These are phyloP conservation scores for Saturnispora halmiae DNA, from an alignment of 805 yeast species.

Conservation along the genomic window DNA sequence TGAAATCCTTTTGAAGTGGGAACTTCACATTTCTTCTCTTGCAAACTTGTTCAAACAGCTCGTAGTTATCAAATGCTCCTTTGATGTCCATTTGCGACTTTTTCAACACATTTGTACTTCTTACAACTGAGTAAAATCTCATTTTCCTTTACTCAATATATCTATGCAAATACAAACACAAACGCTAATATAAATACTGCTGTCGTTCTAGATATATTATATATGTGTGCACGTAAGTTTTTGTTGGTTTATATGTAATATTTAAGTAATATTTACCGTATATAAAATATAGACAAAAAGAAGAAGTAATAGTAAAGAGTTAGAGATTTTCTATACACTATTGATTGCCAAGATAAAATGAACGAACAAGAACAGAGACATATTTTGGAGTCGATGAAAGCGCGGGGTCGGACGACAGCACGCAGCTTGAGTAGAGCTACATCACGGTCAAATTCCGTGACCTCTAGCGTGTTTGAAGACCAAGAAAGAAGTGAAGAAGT, in stretches of 20 bases:
- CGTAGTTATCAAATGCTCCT: conserved; percentile 23
- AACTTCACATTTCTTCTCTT: conserved; percentile 27
- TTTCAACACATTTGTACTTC: conserved; percentile 25
- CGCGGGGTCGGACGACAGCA: conserved; percentile 1
- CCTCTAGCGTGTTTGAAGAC: conserved; percentile 10
- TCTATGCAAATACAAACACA: too few relatives aligned
- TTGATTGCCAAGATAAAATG: too few relatives aligned
- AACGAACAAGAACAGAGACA: conserved; percentile 8
- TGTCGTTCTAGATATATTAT: too few relatives aligned
- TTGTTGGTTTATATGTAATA: too few relatives aligned
- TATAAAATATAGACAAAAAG: too few relatives aligned
- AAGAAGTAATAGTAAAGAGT: too few relatives aligned
- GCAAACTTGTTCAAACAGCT: conserved; percentile 25
- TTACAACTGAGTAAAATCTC: conserved; percentile 1
- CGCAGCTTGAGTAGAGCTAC: background rate
- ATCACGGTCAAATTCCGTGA: conserved; percentile 10
- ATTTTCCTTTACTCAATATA: too few relatives aligned
- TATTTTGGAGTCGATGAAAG: conserved; percentile 1
- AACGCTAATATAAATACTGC: too few relatives aligned
- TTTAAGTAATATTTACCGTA: too few relatives aligned
- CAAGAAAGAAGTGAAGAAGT: conserved; percentile 38
- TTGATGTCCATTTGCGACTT: conserved; percentile 31
- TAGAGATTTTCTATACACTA: too few relatives aligned
- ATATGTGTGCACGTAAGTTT: too few relatives aligned
- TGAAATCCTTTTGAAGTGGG: conserved; percentile 19